These are phyloP conservation scores for Acer campestre DNA, from an alignment of 345 rosid genomes.

Conservation along the genomic window DNA sequence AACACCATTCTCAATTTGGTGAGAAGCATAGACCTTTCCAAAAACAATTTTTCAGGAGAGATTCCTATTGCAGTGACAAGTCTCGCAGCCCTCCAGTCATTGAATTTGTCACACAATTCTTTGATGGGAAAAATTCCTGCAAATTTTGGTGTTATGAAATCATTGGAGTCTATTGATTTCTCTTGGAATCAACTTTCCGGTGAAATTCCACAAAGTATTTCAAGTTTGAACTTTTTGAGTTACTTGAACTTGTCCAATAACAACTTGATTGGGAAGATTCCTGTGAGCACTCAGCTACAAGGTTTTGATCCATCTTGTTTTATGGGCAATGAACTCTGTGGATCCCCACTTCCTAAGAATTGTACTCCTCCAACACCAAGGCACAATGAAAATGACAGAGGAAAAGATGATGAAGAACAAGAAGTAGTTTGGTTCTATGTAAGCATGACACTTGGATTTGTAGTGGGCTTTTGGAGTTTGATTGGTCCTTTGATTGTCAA, in stretches of 20 bases:
- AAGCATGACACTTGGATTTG: background rate
- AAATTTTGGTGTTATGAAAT: conserved; percentile 22
- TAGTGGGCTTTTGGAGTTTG: background rate
- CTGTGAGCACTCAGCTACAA: background rate
- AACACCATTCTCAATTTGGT: conserved; percentile 14
- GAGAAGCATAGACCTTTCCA: conserved; percentile 27
- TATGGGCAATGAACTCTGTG: background rate
- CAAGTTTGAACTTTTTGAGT: background rate
- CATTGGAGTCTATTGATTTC: conserved; percentile 25
- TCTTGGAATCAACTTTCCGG: conserved; percentile 23
- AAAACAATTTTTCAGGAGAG: conserved; percentile 12
- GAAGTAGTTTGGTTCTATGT: background rate
- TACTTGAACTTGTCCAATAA: background rate
- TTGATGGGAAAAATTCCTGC: conserved; percentile 22
- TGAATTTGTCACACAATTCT: conserved; percentile 27
- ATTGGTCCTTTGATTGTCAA: background rate
- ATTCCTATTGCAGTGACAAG: conserved; percentile 24
- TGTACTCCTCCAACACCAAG: background rate
- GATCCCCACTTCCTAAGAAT: background rate
- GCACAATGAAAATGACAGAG: background rate
- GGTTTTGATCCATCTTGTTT: background rate
- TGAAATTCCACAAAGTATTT: conserved; percentile 24
- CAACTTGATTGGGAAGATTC: background rate
- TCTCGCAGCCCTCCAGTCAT: conserved; percentile 18
- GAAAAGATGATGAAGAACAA: background rate